Percentiles rank a stretch among this genome's conserved stretches.
Conservation (phyloP, 2,329 filamentous ascomycete genomes). For the Bipolaris bicolor region DNA sequence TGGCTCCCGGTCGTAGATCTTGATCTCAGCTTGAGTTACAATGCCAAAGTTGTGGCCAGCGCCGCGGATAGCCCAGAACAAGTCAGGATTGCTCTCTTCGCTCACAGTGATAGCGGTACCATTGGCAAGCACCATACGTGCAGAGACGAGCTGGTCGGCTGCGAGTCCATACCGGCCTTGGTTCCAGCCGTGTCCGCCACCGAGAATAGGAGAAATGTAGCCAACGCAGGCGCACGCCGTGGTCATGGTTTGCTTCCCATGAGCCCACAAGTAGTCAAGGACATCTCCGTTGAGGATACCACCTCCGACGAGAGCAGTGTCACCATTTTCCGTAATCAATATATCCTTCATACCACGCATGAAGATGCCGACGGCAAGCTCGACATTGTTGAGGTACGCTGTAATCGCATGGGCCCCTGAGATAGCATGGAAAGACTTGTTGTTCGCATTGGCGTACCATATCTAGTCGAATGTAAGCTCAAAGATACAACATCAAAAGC, state of each 20-base stretch:
- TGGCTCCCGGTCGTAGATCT: slow-evolving; percentile 22
- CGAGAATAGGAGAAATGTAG: slow-evolving; percentile 62
- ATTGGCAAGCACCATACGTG: slow-evolving; percentile 49
- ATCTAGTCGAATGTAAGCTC: slow-evolving; percentile 18
- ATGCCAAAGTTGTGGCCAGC: slow-evolving; percentile 46
- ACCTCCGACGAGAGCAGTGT: slow-evolving; percentile 34
- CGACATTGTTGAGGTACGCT: slow-evolving; percentile 28
- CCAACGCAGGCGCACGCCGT: slow-evolving; percentile 47
- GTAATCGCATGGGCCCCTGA: slow-evolving; percentile 46
- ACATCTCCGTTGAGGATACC: slow-evolving; percentile 35
- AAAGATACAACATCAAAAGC: too few species aligned
- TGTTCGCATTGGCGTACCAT: slow-evolving; percentile 26
- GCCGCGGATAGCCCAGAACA: slow-evolving; percentile 49
- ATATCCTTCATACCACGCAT: slow-evolving; percentile 35
- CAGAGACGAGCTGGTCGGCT: slow-evolving; percentile 33
- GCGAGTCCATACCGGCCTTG: slow-evolving; percentile 53
- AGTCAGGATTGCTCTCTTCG: slow-evolving; percentile 43
- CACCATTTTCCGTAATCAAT: slow-evolving; percentile 25
- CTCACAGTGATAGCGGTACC: slow-evolving; percentile 41
- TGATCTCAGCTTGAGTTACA: slow-evolving; percentile 30
- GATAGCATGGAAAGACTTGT: slow-evolving; percentile 46
- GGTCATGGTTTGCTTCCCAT: slow-evolving; percentile 34
- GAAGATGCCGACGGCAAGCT: slow-evolving; percentile 41
- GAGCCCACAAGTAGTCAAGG: slow-evolving; percentile 29
- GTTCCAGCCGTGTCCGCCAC: slow-evolving; percentile 64